Base-by-base conservation (phyloP, 805 yeast genomes). In the Saccharomycopsis microspora region DNA sequence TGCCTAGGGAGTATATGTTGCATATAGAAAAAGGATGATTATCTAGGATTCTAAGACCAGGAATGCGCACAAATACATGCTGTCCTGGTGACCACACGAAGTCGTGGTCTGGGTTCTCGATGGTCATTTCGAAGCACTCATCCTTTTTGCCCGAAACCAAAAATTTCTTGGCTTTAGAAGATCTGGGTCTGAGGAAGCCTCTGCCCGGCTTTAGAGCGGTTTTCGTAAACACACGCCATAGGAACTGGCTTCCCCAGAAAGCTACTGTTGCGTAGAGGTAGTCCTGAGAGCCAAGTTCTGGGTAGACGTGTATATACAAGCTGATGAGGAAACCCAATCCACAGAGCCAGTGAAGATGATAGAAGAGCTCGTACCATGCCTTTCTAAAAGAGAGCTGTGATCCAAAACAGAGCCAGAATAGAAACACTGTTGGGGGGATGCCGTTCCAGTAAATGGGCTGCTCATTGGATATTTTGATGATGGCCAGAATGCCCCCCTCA, bases 21-120 rank as follows among this genome's bases (percentile, higher is more conserved):
- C 71, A 52, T 5, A 75, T 69, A 1, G 80, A 74, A 55, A 76
- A 76, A 8, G 82, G 82, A 59, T 76, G 82, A 52, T 69, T 74
- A 51, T 76, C 78, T 27, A 74, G 54, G 28, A 74, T 60, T 38
- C 67, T 62, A 10, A 64, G 52, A 1, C 73, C 76, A 3, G 63
- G 61, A 48, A 73, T 71, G 54, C 80, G 64, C 27, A 76, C 58
- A 53, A 64, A 74, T 4, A 75, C 61, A 58, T 76, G 82, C 50
- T 76, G 82, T 29, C 82, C 81, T 1, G 80, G 73, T 10, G 42
- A 55, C 80, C 80, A 75, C 7, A 53, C 49, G 39, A 71, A 58
- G 5, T 67, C 69, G n/a, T 61, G 51, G 33, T 64, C 45, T 3
- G 41, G 37, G 42, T 61, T 59, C 4, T 55, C 53, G 28, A 67